phyloP scores from a whole-genome alignment of 2,329 filamentous ascomycete genomes.

The Tolypocladium ophioglossoides region DNA sequence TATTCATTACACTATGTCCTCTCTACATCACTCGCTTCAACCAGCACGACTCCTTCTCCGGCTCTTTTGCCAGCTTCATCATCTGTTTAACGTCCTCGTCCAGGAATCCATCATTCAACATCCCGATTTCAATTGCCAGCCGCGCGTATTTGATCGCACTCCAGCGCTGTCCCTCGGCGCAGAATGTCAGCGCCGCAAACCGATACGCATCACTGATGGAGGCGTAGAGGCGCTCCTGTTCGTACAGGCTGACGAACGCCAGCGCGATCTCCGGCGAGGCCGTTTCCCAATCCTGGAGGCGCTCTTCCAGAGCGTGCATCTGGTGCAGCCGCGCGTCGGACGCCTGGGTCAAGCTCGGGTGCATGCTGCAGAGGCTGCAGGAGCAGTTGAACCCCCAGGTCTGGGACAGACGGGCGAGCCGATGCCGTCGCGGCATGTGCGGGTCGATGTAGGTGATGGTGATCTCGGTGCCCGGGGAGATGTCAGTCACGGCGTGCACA shows the following conservation, averaged over 20 bases:
- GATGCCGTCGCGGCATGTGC: conserved; percentile 11
- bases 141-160: conserved; percentile 25
- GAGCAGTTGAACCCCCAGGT: conserved; percentile 31
- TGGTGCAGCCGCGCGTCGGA: conserved; percentile 27
- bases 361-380: conserved; percentile 26
- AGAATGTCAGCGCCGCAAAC: conserved; percentile 27
- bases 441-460: conserved; percentile 31
- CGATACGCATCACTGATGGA: conserved; percentile 23
- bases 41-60: conserved; percentile 6
- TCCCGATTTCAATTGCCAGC: conserved; percentile 24
- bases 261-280: conserved; percentile 25
- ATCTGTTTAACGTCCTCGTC: neutral
- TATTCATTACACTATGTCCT: neutral
- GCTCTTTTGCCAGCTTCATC: conserved; percentile 1
- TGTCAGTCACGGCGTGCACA: conserved; percentile 27
- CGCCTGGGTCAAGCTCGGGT: conserved; percentile 12
- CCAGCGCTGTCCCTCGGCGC: conserved; percentile 27
- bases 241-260: conserved; percentile 25
- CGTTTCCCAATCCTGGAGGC: neutral
- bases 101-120: conserved; percentile 8
- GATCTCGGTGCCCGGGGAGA: conserved; percentile 30
- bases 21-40: neutral
- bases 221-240: conserved; percentile 28
- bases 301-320: conserved; percentile 11
- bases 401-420: conserved; percentile 17